Percentiles rank a stretch among this genome's conserved stretches.
Evolutionary conservation across 2,329 filamentous ascomycete genomes (phyloP).

Genomic region (Penicillium sp.): DNA sequence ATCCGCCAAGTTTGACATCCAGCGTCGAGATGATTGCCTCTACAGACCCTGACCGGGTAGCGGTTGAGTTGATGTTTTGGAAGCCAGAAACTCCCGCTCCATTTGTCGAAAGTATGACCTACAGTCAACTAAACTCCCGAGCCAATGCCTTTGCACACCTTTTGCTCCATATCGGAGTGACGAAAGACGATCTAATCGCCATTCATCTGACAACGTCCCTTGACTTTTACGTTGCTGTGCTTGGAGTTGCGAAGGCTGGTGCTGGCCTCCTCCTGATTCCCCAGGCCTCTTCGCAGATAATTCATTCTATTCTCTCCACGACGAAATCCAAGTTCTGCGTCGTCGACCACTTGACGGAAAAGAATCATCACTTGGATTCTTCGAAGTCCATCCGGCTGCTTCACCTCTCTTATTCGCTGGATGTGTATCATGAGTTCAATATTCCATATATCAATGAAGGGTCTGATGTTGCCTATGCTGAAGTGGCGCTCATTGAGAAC

Average conservation of each 20-base stretch:
- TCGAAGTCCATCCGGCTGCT: slow-evolving; percentile 16
- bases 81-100: slow-evolving; percentile 26
- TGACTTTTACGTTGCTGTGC: slow-evolving; percentile 68
- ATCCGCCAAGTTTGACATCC: slow-evolving; percentile 47
- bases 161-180: slow-evolving; percentile 50
- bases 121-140: slow-evolving; percentile 59
- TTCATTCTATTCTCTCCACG: slow-evolving; percentile 61
- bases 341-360: slow-evolving; percentile 15
- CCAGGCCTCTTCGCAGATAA: slow-evolving; percentile 62
- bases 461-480: slow-evolving; percentile 66
- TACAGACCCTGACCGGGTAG: slow-evolving; percentile 52
- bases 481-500: slow-evolving; percentile 66
- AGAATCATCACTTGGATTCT: neutral
- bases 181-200: slow-evolving; percentile 60
- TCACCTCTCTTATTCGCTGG: slow-evolving; percentile 10
- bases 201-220: slow-evolving; percentile 76
- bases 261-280: slow-evolving; percentile 79
- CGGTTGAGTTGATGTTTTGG: slow-evolving; percentile 63
- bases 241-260: slow-evolving; percentile 71
- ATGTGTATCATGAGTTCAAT: slow-evolving; percentile 14
- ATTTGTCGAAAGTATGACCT: slow-evolving; percentile 55
- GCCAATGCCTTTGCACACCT: slow-evolving; percentile 64
- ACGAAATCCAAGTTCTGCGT: slow-evolving; percentile 54
- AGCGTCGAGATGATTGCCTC: slow-evolving; percentile 56
- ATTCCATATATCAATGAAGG: slow-evolving; percentile 17